Percentiles rank a stretch among this genome's conserved stretches.
Evolutionary conservation across 306 rosid species (phyloP).

Genomic region (Castanea mollissima): DNA sequence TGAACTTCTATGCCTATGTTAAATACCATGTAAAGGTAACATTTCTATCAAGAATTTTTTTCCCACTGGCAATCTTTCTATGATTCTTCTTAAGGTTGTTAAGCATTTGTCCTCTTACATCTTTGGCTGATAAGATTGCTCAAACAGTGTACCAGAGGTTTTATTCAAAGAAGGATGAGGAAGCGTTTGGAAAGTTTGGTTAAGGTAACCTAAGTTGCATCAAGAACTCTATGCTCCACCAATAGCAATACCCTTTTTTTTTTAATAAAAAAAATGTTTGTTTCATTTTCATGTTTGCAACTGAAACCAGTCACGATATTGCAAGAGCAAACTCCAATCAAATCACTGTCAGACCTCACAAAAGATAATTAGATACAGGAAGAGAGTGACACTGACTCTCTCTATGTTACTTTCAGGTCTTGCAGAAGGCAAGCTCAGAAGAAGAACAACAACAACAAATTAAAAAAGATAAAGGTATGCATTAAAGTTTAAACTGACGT

Average conservation of each 20-base stretch:
- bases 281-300: background rate
- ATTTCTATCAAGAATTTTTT: background rate
- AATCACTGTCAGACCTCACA: background rate
- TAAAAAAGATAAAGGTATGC: conserved; percentile 46
- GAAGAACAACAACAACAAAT: conserved; percentile 33
- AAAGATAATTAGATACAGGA: conserved; percentile 11
- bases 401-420: conserved; percentile 46
- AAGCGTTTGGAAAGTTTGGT: conserved; percentile 64
- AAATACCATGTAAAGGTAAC: conserved; percentile 76
- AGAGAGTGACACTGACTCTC: conserved; percentile 12
- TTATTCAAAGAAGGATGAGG: conserved; percentile 84
- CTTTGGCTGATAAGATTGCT: conserved; percentile 14
- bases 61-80: background rate
- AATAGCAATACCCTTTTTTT: background rate
- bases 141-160: conserved; percentile 71
- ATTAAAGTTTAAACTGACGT: conserved; percentile 11
- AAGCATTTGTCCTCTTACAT: conserved; percentile 10
- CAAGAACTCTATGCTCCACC: background rate
- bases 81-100: background rate
- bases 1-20: conserved; percentile 71
- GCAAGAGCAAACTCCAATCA: background rate
- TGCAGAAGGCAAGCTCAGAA: conserved; percentile 44
- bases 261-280: background rate
- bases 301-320: background rate
- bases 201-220: conserved; percentile 39